A percentile compares a stretch with the other conserved stretches of the same genome.
Evolutionary conservation across 495 filamentous ascomycete genomes (phyloP).

Genomic region (Echria macrotheca): DNA sequence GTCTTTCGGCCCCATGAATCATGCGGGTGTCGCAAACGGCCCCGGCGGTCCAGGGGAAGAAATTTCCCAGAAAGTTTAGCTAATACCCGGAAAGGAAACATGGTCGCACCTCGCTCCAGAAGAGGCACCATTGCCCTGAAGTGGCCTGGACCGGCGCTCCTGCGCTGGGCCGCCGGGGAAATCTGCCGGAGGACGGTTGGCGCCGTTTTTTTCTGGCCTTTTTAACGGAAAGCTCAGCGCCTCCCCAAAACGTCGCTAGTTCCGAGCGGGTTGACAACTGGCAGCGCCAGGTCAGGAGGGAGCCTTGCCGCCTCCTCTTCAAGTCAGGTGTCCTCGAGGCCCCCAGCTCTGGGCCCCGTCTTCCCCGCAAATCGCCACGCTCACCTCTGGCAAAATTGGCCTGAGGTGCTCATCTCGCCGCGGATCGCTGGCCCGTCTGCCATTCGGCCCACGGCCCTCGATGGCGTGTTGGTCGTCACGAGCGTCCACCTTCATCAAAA

Average conservation of each 20-base stretch:
- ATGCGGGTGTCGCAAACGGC: conserved; percentile 26
- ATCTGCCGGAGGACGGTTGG: conserved; percentile 14
- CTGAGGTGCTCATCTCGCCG: conserved; percentile 13
- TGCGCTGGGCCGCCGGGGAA: conserved; percentile 20
- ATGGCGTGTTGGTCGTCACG: conserved; percentile 29
- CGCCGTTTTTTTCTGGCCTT: neutral
- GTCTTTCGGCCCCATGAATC: conserved; percentile 20
- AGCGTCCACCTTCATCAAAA: conserved; percentile 11
- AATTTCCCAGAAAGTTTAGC: conserved; percentile 20
- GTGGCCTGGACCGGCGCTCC: neutral
- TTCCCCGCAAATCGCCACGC: conserved; percentile 32
- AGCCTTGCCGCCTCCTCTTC: conserved; percentile 26
- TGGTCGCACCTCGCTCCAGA: conserved; percentile 11
- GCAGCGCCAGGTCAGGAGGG: conserved; percentile 22
- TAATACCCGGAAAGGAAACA: conserved; percentile 23
- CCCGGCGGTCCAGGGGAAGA: conserved; percentile 8
- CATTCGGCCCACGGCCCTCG: conserved; percentile 18
- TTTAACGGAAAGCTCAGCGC: conserved; percentile 1
- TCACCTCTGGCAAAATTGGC: conserved; percentile 1
- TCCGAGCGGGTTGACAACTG: conserved; percentile 9
- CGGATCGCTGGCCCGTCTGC: conserved; percentile 17
- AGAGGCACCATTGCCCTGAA: conserved; percentile 19
- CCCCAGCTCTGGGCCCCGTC: conserved; percentile 6
- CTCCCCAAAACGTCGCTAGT: conserved; percentile 19
- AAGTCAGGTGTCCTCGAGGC: conserved; percentile 25